A percentile compares a stretch with the other conserved stretches of the same genome.
phyloP scores from a whole-genome alignment of 2,329 filamentous ascomycete species.

The Colletotrichum eleusines region DNA sequence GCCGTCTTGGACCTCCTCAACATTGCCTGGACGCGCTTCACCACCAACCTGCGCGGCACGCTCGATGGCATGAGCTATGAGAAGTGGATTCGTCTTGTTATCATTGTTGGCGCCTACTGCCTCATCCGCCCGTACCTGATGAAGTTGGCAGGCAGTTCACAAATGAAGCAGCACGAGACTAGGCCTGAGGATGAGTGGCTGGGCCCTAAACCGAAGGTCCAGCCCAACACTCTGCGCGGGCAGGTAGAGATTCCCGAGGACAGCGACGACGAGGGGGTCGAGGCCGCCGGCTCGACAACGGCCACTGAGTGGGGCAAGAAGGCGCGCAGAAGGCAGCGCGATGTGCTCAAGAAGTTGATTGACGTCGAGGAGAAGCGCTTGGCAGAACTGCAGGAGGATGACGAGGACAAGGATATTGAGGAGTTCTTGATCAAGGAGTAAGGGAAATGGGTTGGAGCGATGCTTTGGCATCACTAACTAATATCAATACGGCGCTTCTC shows the following conservation, averaged over 20 bases:
- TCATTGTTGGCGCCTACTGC: conserved; percentile 79
- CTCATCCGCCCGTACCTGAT: conserved; percentile 81
- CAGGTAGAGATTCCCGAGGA: conserved; percentile 66
- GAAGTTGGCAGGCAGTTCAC: conserved; percentile 72
- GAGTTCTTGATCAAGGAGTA: conserved; percentile 67
- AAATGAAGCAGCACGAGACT: conserved; percentile 71
- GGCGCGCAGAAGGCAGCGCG: conserved; percentile 76
- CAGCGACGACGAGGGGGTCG: conserved; percentile 63
- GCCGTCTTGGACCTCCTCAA: conserved; percentile 31
- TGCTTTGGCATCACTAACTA: conserved; percentile 15
- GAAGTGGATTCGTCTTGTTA: conserved; percentile 76
- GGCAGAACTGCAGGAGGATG: conserved; percentile 68
- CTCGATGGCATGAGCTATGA: conserved; percentile 64
- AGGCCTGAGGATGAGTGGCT: conserved; percentile 61
- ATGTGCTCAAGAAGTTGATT: conserved; percentile 73
- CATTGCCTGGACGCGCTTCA: conserved; percentile 33
- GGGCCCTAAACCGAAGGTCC: conserved; percentile 65
- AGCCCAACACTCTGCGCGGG: conserved; percentile 74
- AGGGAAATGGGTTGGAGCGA: neutral
- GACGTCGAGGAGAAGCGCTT: conserved; percentile 71
- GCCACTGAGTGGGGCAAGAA: conserved; percentile 76
- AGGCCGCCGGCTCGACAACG: conserved; percentile 59
- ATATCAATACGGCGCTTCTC: conserved; percentile 2
- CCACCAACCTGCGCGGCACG: conserved; percentile 62
- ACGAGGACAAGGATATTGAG: conserved; percentile 81